phyloP scores from a whole-genome alignment of 306 rosid genomes.

The Gynostemma pentaphyllum region DNA sequence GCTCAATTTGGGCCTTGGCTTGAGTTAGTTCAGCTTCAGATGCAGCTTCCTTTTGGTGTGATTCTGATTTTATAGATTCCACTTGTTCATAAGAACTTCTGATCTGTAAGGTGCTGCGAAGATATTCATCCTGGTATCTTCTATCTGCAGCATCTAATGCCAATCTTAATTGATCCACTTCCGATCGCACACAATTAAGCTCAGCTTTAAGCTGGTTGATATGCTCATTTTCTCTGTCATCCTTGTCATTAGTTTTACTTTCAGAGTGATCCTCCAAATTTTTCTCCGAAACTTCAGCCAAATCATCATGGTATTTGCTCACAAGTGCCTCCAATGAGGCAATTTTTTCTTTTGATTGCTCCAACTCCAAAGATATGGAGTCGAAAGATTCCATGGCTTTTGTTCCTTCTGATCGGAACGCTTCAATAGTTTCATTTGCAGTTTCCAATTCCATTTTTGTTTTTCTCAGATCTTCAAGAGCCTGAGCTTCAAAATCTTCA shows the following conservation, averaged over 20 bases:
- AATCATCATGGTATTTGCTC: slow-evolving; percentile 45
- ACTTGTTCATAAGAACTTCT: slow-evolving; percentile 57
- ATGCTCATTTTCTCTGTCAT: slow-evolving; percentile 32
- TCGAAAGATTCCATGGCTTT: slow-evolving; percentile 30
- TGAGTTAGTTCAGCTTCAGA: slow-evolving; percentile 34
- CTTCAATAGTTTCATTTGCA: slow-evolving; percentile 41
- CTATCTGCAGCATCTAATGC: slow-evolving; percentile 59
- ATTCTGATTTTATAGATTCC: slow-evolving; percentile 49
- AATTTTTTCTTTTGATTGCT: slow-evolving; percentile 46
- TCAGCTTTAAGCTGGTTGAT: slow-evolving; percentile 42
- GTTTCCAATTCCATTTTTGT: slow-evolving; percentile 49
- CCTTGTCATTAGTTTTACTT: slow-evolving; percentile 16
- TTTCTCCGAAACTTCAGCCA: slow-evolving; percentile 23
- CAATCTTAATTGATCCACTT: slow-evolving; percentile 44
- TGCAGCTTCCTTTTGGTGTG: slow-evolving; percentile 36
- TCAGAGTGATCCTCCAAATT: slow-evolving; percentile 14
- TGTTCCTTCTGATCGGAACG: slow-evolving; percentile 31
- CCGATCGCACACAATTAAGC: slow-evolving; percentile 43
- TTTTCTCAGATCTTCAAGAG: slow-evolving; percentile 37
- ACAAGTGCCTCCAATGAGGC: slow-evolving; percentile 61
- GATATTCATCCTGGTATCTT: slow-evolving; percentile 79
- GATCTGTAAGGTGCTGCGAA: slow-evolving; percentile 69
- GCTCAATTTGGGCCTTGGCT: slow-evolving; percentile 46
- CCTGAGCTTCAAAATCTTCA: slow-evolving; percentile 56
- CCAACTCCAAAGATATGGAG: slow-evolving; percentile 46